A percentile compares a stretch with the other conserved stretches of the same genome.
Conservation (phyloP, 129 eudicot species). For the Deinandra increscens region DNA sequence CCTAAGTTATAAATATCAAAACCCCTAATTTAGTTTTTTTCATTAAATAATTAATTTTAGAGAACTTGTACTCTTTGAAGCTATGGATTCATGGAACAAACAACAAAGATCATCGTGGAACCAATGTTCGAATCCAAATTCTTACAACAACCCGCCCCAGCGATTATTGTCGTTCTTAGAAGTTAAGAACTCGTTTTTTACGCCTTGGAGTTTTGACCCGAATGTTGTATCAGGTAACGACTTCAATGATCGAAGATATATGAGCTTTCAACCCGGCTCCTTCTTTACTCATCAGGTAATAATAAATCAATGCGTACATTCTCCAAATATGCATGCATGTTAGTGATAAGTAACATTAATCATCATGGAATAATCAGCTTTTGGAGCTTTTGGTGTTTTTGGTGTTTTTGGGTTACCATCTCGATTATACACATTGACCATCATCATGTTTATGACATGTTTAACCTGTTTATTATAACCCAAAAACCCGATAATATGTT, state of each 20-base stretch:
- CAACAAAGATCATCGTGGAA: neutral
- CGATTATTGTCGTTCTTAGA: conserved; percentile 16
- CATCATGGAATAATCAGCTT: too few species aligned
- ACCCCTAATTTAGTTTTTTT: neutral
- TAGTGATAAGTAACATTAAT: too few species aligned
- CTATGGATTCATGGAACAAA: neutral
- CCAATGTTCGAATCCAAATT: neutral
- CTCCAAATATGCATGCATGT: too few species aligned
- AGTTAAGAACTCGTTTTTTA: conserved; percentile 10
- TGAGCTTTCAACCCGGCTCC: conserved; percentile 11
- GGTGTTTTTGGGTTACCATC: too few species aligned
- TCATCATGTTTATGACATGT: too few species aligned
- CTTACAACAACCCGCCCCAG: neutral
- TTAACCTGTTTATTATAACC: too few species aligned
- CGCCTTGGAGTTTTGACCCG: conserved; percentile 23
- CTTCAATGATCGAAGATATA: neutral
- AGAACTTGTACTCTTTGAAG: neutral
- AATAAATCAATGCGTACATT: neutral
- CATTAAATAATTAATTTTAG: neutral
- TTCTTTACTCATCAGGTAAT: conserved; percentile 20
- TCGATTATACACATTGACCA: too few species aligned
- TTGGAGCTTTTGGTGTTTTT: too few species aligned
- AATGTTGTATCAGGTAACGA: neutral
- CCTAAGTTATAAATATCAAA: neutral
- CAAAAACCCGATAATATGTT: too few species aligned